These are phyloP conservation scores for Neonectria faginata DNA, from an alignment of 2,329 filamentous ascomycete species.

Conservation along the genomic window DNA sequence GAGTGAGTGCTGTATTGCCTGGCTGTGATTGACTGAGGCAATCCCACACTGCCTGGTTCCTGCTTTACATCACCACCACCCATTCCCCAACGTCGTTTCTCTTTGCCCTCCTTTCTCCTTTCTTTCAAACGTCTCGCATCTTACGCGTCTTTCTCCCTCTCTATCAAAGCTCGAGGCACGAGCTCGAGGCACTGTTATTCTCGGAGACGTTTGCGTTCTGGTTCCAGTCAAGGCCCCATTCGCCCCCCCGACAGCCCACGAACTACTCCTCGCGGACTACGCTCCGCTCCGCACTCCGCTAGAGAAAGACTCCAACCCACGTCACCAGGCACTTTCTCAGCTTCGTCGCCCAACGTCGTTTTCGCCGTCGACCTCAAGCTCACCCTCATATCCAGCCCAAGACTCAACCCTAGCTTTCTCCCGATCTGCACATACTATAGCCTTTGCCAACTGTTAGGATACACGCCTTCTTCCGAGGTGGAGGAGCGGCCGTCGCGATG, in stretches of 20 bases:
- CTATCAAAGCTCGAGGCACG: neutral
- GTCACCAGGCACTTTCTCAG: slow-evolving; percentile 26
- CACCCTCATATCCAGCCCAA: neutral
- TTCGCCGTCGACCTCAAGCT: neutral
- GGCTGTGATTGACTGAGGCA: slow-evolving; percentile 19
- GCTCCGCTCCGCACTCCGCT: slow-evolving; percentile 30
- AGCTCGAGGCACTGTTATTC: neutral
- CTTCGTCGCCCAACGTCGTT: slow-evolving; percentile 4
- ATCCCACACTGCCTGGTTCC: slow-evolving; percentile 20
- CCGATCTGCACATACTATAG: slow-evolving; percentile 13
- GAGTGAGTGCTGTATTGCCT: slow-evolving; percentile 8
- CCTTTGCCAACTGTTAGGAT: neutral
- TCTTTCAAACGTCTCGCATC: slow-evolving; percentile 6
- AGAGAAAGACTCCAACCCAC: slow-evolving; percentile 36
- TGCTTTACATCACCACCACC: slow-evolving; percentile 23
- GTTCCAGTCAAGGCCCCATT: slow-evolving; percentile 5
- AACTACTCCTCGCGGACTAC: slow-evolving; percentile 8
- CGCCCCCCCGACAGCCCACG: slow-evolving; percentile 5
- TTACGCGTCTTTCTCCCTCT: neutral
- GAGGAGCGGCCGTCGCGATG: slow-evolving; percentile 50
- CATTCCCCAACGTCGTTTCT: slow-evolving; percentile 8
- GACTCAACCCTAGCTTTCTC: neutral
- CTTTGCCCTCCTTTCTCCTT: slow-evolving; percentile 17
- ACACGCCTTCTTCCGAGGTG: slow-evolving; percentile 19
- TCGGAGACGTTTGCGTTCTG: neutral